phyloP scores from a whole-genome alignment of 2,329 filamentous ascomycete genomes.

The Claviceps lovelessii region DNA sequence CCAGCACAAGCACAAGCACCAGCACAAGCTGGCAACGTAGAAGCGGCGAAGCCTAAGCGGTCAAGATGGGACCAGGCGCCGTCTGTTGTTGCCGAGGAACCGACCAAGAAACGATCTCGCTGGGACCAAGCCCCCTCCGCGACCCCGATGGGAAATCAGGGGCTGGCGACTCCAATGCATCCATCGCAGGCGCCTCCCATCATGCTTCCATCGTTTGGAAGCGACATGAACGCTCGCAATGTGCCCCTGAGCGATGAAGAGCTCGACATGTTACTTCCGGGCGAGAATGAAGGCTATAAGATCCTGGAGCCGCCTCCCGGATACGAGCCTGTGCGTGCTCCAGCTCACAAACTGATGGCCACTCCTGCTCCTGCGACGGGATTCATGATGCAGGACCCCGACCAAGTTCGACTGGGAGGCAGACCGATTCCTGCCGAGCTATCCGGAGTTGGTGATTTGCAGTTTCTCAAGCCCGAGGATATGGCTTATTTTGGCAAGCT shows the following conservation, averaged over 20 bases:
- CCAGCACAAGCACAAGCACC: constrained; percentile 20
- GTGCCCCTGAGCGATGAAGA: constrained; percentile 83
- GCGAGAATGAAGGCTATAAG: constrained; percentile 82
- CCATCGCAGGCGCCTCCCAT: constrained; percentile 42
- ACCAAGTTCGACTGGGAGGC: constrained; percentile 65
- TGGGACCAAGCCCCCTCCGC: constrained; percentile 86
- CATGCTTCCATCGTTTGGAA: constrained; percentile 54
- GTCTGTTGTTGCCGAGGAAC: constrained; percentile 41
- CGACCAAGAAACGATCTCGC: constrained; percentile 61
- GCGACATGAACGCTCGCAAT: constrained; percentile 61
- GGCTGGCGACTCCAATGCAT: constrained; percentile 67
- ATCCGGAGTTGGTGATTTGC: constrained; percentile 84
- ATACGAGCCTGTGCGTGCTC: constrained; percentile 69
- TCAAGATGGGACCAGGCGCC: constrained; percentile 83
- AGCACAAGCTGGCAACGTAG: constrained; percentile 30
- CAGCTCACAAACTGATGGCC: constrained; percentile 59
- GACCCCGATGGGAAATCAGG: constrained; percentile 58
- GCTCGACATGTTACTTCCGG: constrained; percentile 78
- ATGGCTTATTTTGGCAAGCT: constrained; percentile 98
- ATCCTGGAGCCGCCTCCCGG: constrained; percentile 80
- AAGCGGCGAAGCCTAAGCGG: constrained; percentile 52
- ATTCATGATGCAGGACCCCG: constrained; percentile 96
- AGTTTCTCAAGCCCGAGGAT: constrained; percentile 97
- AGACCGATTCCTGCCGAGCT: constrained; percentile 93
- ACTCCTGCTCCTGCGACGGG: constrained; percentile 65